phyloP scores from a whole-genome alignment of 2,329 filamentous ascomycete species.

The Onygenales sp. region DNA sequence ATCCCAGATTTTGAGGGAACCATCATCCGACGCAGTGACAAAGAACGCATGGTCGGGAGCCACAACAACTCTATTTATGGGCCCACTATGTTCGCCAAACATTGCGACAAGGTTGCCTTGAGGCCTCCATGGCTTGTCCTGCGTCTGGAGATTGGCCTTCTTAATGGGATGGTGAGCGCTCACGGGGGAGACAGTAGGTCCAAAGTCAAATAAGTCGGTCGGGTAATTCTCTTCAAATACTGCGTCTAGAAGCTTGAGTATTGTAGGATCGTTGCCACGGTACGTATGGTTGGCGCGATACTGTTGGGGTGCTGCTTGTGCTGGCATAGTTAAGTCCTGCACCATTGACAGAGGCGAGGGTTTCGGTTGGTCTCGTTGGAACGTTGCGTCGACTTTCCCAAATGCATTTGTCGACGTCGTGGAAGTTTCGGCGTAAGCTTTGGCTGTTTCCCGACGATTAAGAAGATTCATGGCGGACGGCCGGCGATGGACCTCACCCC shows the following conservation, averaged over 20 bases:
- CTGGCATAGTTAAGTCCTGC: conserved; percentile 15
- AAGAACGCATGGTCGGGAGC: conserved; percentile 93
- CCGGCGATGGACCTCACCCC: conserved; percentile 27
- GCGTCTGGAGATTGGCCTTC: conserved; percentile 43
- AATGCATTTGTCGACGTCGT: conserved; percentile 56
- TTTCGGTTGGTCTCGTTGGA: conserved; percentile 28
- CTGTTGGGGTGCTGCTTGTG: conserved; percentile 26
- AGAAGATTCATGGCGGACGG: conserved; percentile 53
- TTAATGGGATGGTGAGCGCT: conserved; percentile 45
- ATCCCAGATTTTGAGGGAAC: conserved; percentile 88
- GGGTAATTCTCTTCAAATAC: conserved; percentile 65
- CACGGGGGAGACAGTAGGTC: conserved; percentile 66
- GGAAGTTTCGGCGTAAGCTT: conserved; percentile 55
- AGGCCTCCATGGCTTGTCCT: conserved; percentile 66
- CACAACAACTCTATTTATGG: conserved; percentile 70
- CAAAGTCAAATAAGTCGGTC: conserved; percentile 55
- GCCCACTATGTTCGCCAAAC: conserved; percentile 75
- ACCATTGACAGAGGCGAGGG: conserved; percentile 29
- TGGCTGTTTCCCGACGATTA: conserved; percentile 47
- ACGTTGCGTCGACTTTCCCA: conserved; percentile 51
- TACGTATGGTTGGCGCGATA: conserved; percentile 70
- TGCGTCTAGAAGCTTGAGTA: conserved; percentile 61
- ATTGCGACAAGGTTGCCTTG: conserved; percentile 76
- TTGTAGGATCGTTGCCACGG: conserved; percentile 60
- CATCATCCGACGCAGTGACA: conserved; percentile 85